Evolutionary conservation across 2,329 filamentous ascomycete genomes (phyloP).

Genomic region (Balansia obtecta): DNA sequence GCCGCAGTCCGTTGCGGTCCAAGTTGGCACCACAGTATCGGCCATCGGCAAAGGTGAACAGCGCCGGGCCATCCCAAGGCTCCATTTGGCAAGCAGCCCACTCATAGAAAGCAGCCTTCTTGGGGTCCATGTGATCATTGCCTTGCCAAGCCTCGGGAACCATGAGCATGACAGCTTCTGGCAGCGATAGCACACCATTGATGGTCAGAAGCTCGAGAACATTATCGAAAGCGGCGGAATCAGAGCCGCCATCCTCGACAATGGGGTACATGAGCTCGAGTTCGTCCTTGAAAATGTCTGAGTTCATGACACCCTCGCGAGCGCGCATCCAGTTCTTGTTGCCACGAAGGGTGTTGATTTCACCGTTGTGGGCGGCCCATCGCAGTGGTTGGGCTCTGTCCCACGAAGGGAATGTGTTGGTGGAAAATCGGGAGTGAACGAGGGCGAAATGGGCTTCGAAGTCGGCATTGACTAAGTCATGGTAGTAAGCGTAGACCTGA

Average conservation of each 20-base stretch:
- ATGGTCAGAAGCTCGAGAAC: constrained; percentile 88
- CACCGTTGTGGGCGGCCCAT: constrained; percentile 97
- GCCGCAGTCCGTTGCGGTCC: constrained; percentile 87
- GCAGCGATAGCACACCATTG: constrained; percentile 88
- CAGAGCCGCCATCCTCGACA: constrained; percentile 90
- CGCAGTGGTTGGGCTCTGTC: constrained; percentile 90
- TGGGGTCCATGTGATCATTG: constrained; percentile 80
- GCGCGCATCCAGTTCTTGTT: constrained; percentile 99
- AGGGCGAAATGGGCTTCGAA: constrained; percentile 96
- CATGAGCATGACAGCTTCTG: constrained; percentile 97
- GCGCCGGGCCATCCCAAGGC: constrained; percentile 91
- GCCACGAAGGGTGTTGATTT: constrained; percentile 92
- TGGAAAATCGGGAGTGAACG: constrained; percentile 94
- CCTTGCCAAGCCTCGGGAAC: constrained; percentile 97
- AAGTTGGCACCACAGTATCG: constrained; percentile 95
- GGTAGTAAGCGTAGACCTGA: constrained; percentile 96
- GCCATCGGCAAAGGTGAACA: constrained; percentile 95
- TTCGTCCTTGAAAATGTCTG: constrained; percentile 83
- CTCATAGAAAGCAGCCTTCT: constrained; percentile 95
- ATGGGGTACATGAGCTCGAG: constrained; percentile 86
- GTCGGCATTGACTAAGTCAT: constrained; percentile 91
- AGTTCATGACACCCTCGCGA: constrained; percentile 88
- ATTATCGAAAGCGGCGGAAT: constrained; percentile 95
- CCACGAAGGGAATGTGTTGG: constrained; percentile 97
- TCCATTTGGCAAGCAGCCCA: constrained; percentile 99